A percentile compares a stretch with the other conserved stretches of the same genome.
phyloP scores from a whole-genome alignment of 257 asterid genomes.

The Parsonsia alboflavescens region DNA sequence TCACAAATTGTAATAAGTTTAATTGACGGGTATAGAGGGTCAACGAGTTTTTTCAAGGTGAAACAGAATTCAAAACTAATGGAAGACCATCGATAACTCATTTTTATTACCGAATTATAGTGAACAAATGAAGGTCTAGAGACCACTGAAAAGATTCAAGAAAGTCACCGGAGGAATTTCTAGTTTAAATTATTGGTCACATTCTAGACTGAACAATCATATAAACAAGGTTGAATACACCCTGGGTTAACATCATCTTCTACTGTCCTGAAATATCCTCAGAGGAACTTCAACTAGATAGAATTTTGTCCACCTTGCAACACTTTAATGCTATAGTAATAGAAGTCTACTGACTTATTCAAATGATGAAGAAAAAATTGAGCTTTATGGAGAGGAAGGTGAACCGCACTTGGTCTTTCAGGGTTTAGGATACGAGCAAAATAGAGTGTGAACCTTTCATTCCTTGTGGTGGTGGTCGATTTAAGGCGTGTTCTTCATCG shows the following conservation, averaged over 20 bases:
- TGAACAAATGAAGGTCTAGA: slow-evolving; percentile 5
- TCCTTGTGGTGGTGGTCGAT: neutral
- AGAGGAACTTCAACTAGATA: slow-evolving; percentile 12
- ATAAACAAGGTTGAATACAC: slow-evolving; percentile 19
- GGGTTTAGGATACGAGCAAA: neutral
- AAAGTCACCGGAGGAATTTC: slow-evolving; percentile 7
- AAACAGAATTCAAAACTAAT: neutral
- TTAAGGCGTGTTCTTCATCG: neutral
- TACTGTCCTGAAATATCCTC: neutral
- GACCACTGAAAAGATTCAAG: slow-evolving; percentile 12
- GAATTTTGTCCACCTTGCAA: neutral
- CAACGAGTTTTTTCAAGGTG: neutral
- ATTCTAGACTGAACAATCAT: slow-evolving; percentile 23
- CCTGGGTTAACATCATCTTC: slow-evolving; percentile 9
- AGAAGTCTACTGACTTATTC: neutral
- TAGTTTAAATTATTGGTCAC: slow-evolving; percentile 19
- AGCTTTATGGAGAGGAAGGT: neutral
- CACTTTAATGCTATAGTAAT: neutral
- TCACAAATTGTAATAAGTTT: neutral
- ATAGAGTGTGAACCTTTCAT: neutral
- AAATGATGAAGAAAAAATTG: neutral
- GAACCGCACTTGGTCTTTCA: neutral
- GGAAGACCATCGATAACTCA: neutral
- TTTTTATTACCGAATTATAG: slow-evolving; percentile 9
- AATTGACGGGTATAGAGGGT: too few species aligned